These are phyloP conservation scores for Colletotrichum salicis DNA, from an alignment of 2,329 filamentous ascomycete genomes.

Conservation along the genomic window DNA sequence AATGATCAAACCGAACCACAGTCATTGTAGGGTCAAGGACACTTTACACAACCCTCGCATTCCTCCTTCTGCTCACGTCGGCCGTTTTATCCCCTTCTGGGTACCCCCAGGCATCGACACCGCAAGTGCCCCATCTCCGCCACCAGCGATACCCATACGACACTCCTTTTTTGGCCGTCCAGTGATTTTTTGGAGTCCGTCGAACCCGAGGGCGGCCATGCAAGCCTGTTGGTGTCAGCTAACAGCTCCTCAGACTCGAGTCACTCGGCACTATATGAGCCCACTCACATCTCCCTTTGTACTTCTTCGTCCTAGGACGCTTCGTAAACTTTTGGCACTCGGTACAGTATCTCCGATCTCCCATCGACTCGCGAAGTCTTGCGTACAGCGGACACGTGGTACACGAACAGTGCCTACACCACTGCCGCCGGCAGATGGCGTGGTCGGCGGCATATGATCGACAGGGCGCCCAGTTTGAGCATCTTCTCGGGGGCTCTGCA, in stretches of 20 bases:
- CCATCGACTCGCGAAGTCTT: conserved; percentile 9
- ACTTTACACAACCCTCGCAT: neutral
- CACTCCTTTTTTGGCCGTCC: conserved; percentile 5
- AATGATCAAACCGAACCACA: too few relatives aligned
- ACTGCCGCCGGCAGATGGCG: neutral
- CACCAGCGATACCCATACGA: conserved; percentile 23
- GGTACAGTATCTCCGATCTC: conserved; percentile 1
- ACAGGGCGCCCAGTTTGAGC: neutral
- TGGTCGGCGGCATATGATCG: neutral
- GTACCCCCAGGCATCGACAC: neutral
- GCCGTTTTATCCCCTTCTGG: neutral
- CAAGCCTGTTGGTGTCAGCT: neutral
- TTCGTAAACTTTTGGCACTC: conserved; percentile 12
- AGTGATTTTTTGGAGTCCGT: conserved; percentile 3
- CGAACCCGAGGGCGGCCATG: conserved; percentile 5
- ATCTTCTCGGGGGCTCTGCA: neutral
- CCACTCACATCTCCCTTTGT: conserved; percentile 21
- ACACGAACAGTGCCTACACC: conserved; percentile 20
- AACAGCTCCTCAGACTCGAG: too few relatives aligned
- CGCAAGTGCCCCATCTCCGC: conserved; percentile 1
- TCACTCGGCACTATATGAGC: too few relatives aligned
- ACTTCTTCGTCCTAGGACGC: neutral
- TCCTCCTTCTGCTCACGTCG: neutral
- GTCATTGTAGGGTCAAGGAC: too few relatives aligned
- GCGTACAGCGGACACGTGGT: conserved; percentile 10